phyloP scores from a whole-genome alignment of 2,329 filamentous ascomycete genomes.

The Ceratocystis cacaofunesta region DNA sequence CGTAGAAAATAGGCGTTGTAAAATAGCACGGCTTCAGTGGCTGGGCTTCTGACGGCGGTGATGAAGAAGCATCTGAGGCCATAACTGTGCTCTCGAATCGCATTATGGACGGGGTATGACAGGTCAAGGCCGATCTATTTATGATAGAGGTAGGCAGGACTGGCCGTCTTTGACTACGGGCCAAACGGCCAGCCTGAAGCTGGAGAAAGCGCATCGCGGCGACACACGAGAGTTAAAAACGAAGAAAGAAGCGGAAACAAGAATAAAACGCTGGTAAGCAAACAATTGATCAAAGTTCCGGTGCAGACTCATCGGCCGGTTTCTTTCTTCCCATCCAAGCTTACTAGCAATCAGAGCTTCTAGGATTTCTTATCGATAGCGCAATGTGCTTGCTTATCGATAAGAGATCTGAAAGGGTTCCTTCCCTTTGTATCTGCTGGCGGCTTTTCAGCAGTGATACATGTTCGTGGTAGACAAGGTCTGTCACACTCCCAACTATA shows the following conservation, averaged over 20 bases:
- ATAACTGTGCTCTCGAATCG: neutral
- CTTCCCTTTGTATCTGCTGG: neutral
- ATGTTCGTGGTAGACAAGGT: no score
- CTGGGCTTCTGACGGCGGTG: neutral
- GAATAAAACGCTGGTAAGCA: neutral
- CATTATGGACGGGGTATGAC: neutral
- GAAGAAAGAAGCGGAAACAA: neutral
- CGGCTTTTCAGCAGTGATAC: neutral
- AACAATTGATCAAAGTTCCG: neutral
- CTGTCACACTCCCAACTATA: no score
- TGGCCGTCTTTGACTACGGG: neutral
- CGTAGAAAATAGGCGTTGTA: conserved; percentile 96
- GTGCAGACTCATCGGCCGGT: neutral
- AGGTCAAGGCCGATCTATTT: neutral
- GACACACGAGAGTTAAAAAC: neutral
- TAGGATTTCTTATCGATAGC: conserved; percentile 8
- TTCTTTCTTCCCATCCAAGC: neutral
- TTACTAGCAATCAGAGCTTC: neutral
- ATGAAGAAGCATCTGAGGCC: neutral
- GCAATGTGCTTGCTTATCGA: conserved; percentile 2
- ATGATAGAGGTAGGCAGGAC: neutral
- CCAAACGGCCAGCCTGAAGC: neutral
- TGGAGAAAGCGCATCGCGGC: neutral
- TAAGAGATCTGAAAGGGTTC: neutral
- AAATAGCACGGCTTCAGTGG: conserved; percentile 72